Evolutionary conservation across 495 filamentous ascomycete genomes (phyloP), one percentile per base, ranked within the genome.

Genomic region (Immersiella caudata): DNA sequence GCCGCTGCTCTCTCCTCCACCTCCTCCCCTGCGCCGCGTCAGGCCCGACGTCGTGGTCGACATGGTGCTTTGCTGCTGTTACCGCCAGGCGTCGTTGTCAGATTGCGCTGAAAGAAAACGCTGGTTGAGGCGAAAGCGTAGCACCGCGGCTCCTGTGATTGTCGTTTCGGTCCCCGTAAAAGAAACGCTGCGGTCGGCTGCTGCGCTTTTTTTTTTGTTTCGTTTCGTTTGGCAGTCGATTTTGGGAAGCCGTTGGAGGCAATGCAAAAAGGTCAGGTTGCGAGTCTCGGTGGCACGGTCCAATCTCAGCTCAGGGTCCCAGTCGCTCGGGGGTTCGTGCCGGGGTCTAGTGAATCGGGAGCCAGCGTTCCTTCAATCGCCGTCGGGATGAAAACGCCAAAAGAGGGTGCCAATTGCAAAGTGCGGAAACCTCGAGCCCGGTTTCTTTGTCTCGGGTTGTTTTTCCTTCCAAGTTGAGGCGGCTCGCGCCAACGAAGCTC

Each of bases 21-120:
- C 76, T 9, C 62, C 75, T 55, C 75, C 75, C 56, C 76, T 72
- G 65, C 76, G 75, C 62, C 76, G 75, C 56, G 76, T 79, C 67
- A 79, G 66, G 64, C 76, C 76, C 60, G 76, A 77, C 59, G 75
- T 77, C 21, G 69, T 75, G 63, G 74, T 66, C 70, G 70, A 74
- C 69, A 72, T 71, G 56, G 46, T 64, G 35, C 24, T 49, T 52
- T 22, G 50, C 59, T 29, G 59, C 35, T 18, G 22, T 50, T 49
- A 35, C 35, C n/a, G 12, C 24, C 20, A 36, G 29, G 33, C 18
- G 36, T 55, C 21, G 59, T 27, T 33, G 57, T 59, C 27, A 21
- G 57, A 59, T 59, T 59, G 57, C 57, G 40, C 40, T 46, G 21
- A 33, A 33, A 35, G n/a, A 27, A 33, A 59, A 21, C n/a, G 26